Evolutionary conservation across 352 stramenopile species (phyloP), one percentile per base, ranked within the genome.

Genomic region (Achlya hypogyna): DNA sequence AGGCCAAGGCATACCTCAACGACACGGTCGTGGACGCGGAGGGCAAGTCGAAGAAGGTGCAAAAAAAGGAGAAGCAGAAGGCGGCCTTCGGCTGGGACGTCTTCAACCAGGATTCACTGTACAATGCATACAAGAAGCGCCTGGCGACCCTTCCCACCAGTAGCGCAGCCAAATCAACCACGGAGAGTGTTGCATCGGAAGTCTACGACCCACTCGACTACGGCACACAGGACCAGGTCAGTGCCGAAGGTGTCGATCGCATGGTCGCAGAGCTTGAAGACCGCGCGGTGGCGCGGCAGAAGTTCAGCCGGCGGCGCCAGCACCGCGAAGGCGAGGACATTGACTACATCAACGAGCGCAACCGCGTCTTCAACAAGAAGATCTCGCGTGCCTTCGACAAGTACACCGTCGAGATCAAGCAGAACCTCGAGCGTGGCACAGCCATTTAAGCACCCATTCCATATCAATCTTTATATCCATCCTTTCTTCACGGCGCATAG

Each of bases 281-380:
- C 14, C 81, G 82, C 27, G 85, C 88, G 65, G 79, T 88, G 60
- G 75, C 75, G 10, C 78, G 81, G 68, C 87, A 88, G 70, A 88
- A 84, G 59, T 92, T 92, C 56, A 90, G 81, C 29, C 81, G 84
- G 20, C 74, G 84, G 42, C 78, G 84, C 65, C 81, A 85, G 63
- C 79, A 90, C 65, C 78, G 81, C 72, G 90, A 96, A 23, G 89
- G 83, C 64, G 93, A 98, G 69, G 88, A 97, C 59, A 93, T 98
- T 28, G 91, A 96, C 73, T 98, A 95, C 73, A 99, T 99, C 75
- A 99, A 99, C 82, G 89, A 98, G 72, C 82, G 96, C 62, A 99
- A 99, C 79, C 96, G 95, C 65, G 74, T 82, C 34, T 99, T 98
- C 83, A 99, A 99, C 83, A 86, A 97, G 78, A 99, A 98, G 78